Conservation (phyloP, 352 stramenopile genomes). For the Elongisporangium anandrum region DNA sequence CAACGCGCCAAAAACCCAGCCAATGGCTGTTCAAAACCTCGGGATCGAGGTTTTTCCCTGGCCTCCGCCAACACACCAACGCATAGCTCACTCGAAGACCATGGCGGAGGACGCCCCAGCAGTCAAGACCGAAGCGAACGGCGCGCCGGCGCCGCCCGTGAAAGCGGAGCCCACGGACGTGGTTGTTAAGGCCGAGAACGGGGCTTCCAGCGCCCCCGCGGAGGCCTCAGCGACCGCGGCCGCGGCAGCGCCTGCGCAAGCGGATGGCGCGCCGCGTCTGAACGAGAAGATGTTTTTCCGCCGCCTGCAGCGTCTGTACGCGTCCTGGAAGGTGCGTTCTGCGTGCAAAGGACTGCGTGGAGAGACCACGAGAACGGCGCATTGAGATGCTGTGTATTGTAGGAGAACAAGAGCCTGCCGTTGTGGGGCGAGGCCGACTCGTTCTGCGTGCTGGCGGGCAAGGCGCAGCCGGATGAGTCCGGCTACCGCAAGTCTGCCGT, state of each 20-base stretch:
- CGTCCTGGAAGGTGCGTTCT: constrained; percentile 43
- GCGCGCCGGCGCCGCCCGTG: neutral
- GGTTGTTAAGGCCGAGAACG: constrained; percentile 28
- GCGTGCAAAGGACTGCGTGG: neutral
- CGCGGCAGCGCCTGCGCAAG: constrained; percentile 5
- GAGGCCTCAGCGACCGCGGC: neutral
- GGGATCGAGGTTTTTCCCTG: constrained; percentile 3
- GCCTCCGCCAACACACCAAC: neutral
- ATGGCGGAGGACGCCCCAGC: constrained; percentile 23
- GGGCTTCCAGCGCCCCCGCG: constrained; percentile 29
- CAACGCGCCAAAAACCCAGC: neutral
- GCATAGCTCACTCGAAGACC: neutral
- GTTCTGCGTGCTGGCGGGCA: constrained; percentile 81
- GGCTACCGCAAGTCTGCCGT: constrained; percentile 88
- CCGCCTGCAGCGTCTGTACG: constrained; percentile 72
- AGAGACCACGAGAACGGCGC: too few relatives aligned
- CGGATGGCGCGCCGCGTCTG: constrained; percentile 27
- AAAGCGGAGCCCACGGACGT: neutral
- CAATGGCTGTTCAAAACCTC: constrained; percentile 3
- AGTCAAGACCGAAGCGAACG: constrained; percentile 15
- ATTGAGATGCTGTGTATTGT: constrained; percentile 4
- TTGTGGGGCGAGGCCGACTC: constrained; percentile 59
- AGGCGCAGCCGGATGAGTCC: constrained; percentile 79
- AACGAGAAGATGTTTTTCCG: constrained; percentile 76
- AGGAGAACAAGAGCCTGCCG: constrained; percentile 36